Percentiles rank a stretch among this genome's conserved stretches.
Evolutionary conservation across 108 stramenopile genomes (phyloP).

Genomic region (Skeletonema menzelii): DNA sequence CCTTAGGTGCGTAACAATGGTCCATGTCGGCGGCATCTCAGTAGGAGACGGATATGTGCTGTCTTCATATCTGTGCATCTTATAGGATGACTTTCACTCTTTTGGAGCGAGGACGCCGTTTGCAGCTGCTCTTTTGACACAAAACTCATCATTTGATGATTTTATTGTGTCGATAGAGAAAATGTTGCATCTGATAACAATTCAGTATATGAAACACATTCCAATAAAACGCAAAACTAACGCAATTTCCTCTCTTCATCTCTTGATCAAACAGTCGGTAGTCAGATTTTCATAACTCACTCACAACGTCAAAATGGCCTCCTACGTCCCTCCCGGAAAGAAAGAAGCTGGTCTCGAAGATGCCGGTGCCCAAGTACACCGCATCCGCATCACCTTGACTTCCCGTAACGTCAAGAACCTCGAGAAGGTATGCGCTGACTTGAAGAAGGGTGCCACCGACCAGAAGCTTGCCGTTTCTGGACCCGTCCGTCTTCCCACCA

Average conservation of each 20-base stretch:
- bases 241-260: not conserved
- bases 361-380: slow-evolving; percentile 82
- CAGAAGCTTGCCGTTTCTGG: slow-evolving; percentile 94
- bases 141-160: not conserved
- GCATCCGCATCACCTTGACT: slow-evolving; percentile 99
- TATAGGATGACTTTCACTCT: not conserved
- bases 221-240: not conserved
- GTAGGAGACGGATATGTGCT: not conserved
- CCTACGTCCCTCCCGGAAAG: slow-evolving; percentile 76
- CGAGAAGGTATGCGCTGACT: slow-evolving; percentile 98
- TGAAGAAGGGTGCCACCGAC: slow-evolving; percentile 95
- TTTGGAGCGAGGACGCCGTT: not conserved
- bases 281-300: slow-evolving; percentile 10
- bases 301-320: slow-evolving; percentile 57
- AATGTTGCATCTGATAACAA: not conserved
- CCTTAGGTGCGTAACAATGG: slow-evolving; percentile 48
- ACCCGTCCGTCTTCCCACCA: slow-evolving; percentile 99
- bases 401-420: slow-evolving; percentile 97
- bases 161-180: not conserved
- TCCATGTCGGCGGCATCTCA: not conserved
- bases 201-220: not conserved
- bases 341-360: slow-evolving; percentile 55
- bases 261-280: not conserved
- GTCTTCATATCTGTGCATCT: no score
- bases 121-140: not conserved